Evolutionary conservation across 2,329 filamentous ascomycete genomes (phyloP).

Genomic region (Neofusicoccum ribis): DNA sequence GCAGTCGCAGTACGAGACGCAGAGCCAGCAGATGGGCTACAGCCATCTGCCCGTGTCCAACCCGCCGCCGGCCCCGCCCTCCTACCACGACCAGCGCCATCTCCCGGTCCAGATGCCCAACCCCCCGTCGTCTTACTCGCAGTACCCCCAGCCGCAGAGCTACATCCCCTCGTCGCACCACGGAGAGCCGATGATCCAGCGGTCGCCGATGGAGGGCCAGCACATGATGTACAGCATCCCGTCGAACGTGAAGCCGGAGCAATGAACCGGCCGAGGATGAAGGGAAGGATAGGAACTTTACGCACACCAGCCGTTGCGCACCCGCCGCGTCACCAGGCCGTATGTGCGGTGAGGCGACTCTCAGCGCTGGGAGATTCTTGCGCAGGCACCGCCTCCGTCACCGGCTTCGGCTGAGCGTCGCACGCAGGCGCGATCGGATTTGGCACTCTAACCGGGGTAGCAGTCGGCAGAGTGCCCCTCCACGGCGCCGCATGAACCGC

Average conservation of each 20-base stretch:
- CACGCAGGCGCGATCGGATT: constrained; percentile 14
- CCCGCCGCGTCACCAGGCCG: constrained; percentile 5
- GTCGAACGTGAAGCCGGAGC: constrained; percentile 43
- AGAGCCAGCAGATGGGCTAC: constrained; percentile 32
- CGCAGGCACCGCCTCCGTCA: constrained; percentile 3
- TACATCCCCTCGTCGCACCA: constrained; percentile 20
- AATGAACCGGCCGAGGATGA: constrained; percentile 6
- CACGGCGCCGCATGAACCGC: constrained; percentile 11
- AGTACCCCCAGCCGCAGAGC: constrained; percentile 26
- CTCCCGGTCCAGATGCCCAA: constrained; percentile 37
- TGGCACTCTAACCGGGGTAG: constrained; percentile 15
- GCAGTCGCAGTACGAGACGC: constrained; percentile 39
- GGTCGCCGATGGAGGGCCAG: constrained; percentile 23
- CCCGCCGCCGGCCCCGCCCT: constrained; percentile 38
- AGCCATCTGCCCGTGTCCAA: constrained; percentile 33
- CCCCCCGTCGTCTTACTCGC: constrained; percentile 26
- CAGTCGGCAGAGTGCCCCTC: background rate
- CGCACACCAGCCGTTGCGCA: constrained; percentile 1
- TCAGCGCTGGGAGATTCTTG: constrained; percentile 5
- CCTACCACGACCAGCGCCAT: constrained; percentile 36
- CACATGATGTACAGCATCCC: constrained; percentile 44
- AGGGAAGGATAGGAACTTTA: background rate
- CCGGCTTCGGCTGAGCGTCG: constrained; percentile 5
- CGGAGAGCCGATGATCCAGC: constrained; percentile 35
- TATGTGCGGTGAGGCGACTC: background rate